A percentile compares a stretch with the other conserved stretches of the same genome.
Conservation (phyloP, 140 eudicot species). For the Senecio squalidus region DNA sequence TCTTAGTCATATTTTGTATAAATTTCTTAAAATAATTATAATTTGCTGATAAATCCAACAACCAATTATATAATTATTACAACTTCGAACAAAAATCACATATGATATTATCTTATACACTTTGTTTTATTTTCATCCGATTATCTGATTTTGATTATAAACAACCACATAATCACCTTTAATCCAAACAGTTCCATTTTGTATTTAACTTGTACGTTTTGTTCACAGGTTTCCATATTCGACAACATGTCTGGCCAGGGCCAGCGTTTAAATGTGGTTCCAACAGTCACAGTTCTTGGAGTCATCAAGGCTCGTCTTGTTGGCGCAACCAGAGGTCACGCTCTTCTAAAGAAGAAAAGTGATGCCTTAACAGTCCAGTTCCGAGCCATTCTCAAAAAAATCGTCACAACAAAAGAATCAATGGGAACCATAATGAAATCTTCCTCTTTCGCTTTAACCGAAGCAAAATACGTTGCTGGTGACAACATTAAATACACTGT, state of each 20-base stretch:
- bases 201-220: constrained; percentile 1
- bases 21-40: too few relatives aligned
- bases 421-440: constrained; percentile 85
- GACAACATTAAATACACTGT: constrained; percentile 81
- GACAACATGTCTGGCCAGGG: constrained; percentile 79
- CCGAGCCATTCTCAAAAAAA: constrained; percentile 71
- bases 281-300: constrained; percentile 88
- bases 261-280: constrained; percentile 87
- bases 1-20: too few relatives aligned
- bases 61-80: too few relatives aligned
- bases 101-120: too few relatives aligned
- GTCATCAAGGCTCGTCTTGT: constrained; percentile 84
- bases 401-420: constrained; percentile 84
- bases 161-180: too few relatives aligned
- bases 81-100: too few relatives aligned
- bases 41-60: too few relatives aligned
- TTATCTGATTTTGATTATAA: too few relatives aligned
- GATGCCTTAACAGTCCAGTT: constrained; percentile 95
- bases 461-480: constrained; percentile 92
- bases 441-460: constrained; percentile 78
- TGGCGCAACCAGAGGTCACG: constrained; percentile 98
- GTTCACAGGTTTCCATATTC: constrained; percentile 32
- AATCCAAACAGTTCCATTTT: too few relatives aligned
- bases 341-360: constrained; percentile 91
- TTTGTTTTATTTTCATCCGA: too few relatives aligned